Base-by-base conservation (phyloP, 345 rosid species). In the Pistacia atlantica region DNA sequence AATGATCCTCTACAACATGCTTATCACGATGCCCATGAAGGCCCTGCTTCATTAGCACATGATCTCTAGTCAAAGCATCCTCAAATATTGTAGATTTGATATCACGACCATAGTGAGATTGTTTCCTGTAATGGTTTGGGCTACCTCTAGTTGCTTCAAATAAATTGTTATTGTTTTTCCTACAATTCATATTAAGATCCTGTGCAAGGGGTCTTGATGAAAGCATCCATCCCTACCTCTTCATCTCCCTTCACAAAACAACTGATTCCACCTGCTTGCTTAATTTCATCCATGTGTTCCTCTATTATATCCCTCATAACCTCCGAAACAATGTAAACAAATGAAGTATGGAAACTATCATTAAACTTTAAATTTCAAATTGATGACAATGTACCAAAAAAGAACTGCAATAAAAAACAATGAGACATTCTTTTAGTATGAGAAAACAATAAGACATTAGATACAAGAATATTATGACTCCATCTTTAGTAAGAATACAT, bases 181-280 rank as follows among this genome's bases (percentile, higher is more conserved):
- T 72, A 69, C 16, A 61, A 76, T 62, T 75, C 57, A 64, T 17
- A 52, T 55, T 22, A 75, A 37, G 45, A 42, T 77, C 75, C 65
- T 75, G 64, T 38, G 69, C 6, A 75, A 78, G 64, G 22, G 83
- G 60, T 42, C 77, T 76, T 62, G 84, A 81, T 25, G 76, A 75
- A 66, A 78, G 64, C 25, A 25, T 25, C 25, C 55, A 77, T 74
- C 77, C 69, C 82, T 71, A 81, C 87, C 73, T 78, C 79, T 72
- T 76, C 87, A 59, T 83, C 72, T 72, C 80, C 86, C 74, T 86
- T 90, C 71, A 85, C 97, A 84, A 92, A 89, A 80, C 87, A 87
- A 70, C 99, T 97, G 82, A 96, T 96, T 18, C 97, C 95, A 66
- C 98, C 92, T 18, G 99, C 95, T 84, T 83, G 82, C 84, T 83